Base-by-base conservation (phyloP, 768 basidiomycete genomes). In the Suillus decipiens region DNA sequence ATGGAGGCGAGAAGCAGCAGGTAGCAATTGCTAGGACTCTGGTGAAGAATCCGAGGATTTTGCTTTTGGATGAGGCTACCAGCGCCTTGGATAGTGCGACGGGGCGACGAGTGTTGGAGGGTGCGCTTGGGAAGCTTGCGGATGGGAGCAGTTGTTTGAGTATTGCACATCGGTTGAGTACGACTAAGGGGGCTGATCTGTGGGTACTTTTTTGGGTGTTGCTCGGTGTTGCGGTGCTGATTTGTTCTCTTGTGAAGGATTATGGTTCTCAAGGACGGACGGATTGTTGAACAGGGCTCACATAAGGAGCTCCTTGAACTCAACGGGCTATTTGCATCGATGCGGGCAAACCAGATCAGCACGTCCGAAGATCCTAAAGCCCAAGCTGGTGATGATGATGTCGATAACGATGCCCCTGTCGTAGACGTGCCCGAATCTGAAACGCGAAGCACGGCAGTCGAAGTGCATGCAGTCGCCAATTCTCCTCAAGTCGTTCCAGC, bases 41-140 rank as follows among this genome's bases (percentile, higher is more conserved):
- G 48, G 74, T 96, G 58, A 95, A 95, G 80, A 88, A 93, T 67
- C 92, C 93, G 24, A 88, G 88, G 2, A 88, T 95, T 61, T 73
- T 95, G 43, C 34, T 79, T 93, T 74, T 94, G 70, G 87, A 89
- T 70, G 89, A 90, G 75, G 89, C 89, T 12, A 90, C 88, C 0
- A 89, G 89, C 65, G 93, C 94, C 17, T 76, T 97, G 64, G 95
- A 97, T 75, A 95, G 94, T 1, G 87, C 89, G 11, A 95, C 94
- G 0, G 94, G 95, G 74, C 89, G 91, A 63, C 91, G 93, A 68
- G 93, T 96, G 63, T 92, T 95, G 73, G 89, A 88, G 65, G 91
- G 50, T 33, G 50, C 50, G 17, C 50, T 51, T 51, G 31, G 50
- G 12, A 28, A 4, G 33, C 34, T 67, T 10, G 28, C 68, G 3